Conservation (phyloP, 495 filamentous ascomycete species). For the Neurospora sp. region DNA sequence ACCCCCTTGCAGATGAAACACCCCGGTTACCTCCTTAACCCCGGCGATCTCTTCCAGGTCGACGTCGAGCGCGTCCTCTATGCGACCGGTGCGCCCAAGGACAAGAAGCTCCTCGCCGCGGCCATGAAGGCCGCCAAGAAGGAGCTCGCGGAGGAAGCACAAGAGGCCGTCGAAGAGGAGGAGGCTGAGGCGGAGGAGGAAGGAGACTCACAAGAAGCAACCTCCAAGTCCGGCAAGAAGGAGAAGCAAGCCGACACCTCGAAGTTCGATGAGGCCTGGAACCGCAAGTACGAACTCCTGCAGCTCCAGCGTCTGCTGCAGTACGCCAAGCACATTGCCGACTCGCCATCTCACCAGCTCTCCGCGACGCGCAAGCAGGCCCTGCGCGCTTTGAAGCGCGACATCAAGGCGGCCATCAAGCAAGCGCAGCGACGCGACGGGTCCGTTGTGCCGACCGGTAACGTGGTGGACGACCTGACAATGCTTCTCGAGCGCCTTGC, state of each 20-base stretch:
- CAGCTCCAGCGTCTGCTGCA: constrained; percentile 1
- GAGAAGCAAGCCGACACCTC: constrained; percentile 16
- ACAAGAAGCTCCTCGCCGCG: constrained; percentile 2
- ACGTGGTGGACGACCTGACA: constrained; percentile 19
- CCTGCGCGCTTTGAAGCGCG: constrained; percentile 23
- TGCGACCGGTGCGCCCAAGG: constrained; percentile 59
- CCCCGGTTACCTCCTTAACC: constrained; percentile 91
- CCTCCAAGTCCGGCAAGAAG: constrained; percentile 3
- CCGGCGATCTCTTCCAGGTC: constrained; percentile 96
- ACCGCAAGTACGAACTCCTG: background rate
- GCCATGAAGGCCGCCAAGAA: background rate
- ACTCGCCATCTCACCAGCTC: constrained; percentile 3
- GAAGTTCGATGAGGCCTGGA: background rate
- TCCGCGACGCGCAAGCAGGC: constrained; percentile 25
- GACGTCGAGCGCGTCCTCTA: constrained; percentile 76
- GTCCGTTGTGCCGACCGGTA: constrained; percentile 3
- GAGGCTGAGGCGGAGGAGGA: constrained; percentile 11
- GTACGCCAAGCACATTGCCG: constrained; percentile 20
- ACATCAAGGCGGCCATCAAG: constrained; percentile 18
- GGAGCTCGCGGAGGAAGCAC: constrained; percentile 16
- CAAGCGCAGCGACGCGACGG: constrained; percentile 9
- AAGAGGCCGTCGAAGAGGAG: constrained; percentile 13
- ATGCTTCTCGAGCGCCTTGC: constrained; percentile 13
- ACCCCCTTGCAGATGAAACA: constrained; percentile 60
- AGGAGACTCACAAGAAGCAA: constrained; percentile 16